Evolutionary conservation across 2,329 filamentous ascomycete species (phyloP).

Genomic region (Aureobasidium melanogenum): DNA sequence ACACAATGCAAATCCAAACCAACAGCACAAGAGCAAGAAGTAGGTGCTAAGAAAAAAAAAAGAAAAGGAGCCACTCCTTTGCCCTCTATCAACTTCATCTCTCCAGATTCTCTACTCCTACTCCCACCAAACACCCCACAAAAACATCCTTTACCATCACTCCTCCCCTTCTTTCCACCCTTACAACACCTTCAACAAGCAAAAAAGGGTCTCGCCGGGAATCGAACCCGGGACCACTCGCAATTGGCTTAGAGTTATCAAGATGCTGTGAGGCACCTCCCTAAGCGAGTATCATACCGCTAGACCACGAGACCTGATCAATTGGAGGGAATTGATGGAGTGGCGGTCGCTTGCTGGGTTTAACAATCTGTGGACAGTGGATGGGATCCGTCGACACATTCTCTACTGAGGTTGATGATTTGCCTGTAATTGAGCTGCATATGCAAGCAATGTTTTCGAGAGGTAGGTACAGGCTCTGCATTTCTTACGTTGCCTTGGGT

Average conservation of each 20-base stretch:
- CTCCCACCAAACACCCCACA: neutral
- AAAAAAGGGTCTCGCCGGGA: constrained; percentile 10
- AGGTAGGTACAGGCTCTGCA: too few species aligned
- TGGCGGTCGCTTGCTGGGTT: neutral
- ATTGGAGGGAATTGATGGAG: neutral
- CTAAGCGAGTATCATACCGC: constrained; percentile 12
- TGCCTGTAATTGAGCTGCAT: too few species aligned
- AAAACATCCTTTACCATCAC: neutral
- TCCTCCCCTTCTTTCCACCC: too few species aligned
- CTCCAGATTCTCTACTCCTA: neutral
- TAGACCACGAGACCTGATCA: constrained; percentile 9
- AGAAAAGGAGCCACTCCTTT: too few species aligned
- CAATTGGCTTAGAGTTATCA: constrained; percentile 7
- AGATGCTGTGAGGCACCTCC: neutral
- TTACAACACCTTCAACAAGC: neutral
- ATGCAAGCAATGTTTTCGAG: too few species aligned
- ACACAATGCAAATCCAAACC: neutral
- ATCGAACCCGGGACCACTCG: constrained; percentile 12
- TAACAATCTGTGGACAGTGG: neutral
- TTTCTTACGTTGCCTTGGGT: too few species aligned
- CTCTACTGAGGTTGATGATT: too few species aligned
- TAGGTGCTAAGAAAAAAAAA: neutral
- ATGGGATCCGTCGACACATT: neutral
- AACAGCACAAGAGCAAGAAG: neutral
- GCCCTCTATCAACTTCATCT: too few species aligned